These are phyloP conservation scores for Urtica urens DNA, from an alignment of 306 rosid genomes.

Conservation along the genomic window DNA sequence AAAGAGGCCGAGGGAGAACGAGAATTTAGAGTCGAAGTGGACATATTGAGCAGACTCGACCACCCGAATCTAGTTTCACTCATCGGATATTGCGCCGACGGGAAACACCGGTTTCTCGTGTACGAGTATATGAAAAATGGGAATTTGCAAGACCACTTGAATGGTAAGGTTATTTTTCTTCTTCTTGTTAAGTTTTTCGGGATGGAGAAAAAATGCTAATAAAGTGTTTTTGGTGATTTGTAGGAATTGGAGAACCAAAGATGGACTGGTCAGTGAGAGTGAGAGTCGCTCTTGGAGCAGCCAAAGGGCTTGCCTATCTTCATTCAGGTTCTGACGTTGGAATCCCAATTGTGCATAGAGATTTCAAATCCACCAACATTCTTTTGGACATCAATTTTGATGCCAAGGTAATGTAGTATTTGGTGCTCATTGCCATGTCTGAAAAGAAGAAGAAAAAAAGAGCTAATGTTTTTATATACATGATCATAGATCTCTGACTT, in stretches of 20 bases:
- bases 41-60: slow-evolving; percentile 82
- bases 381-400: slow-evolving; percentile 66
- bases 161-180: slow-evolving; percentile 60
- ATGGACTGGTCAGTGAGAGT: slow-evolving; percentile 78
- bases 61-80: slow-evolving; percentile 88
- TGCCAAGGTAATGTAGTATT: slow-evolving; percentile 77
- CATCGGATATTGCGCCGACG: slow-evolving; percentile 94
- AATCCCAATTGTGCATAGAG: slow-evolving; percentile 85
- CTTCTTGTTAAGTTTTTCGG: no score
- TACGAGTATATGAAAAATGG: slow-evolving; percentile 84
- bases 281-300: slow-evolving; percentile 82
- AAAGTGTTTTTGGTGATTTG: no score
- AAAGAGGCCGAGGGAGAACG: slow-evolving; percentile 85
- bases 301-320: slow-evolving; percentile 81
- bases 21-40: slow-evolving; percentile 86
- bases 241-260: slow-evolving; percentile 56
- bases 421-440: no score
- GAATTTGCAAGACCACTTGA: slow-evolving; percentile 84
- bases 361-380: slow-evolving; percentile 80
- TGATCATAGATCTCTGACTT: slow-evolving; percentile 70
- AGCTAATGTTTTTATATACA: not conserved
- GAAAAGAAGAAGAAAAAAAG: no score
- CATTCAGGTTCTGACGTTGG: slow-evolving; percentile 69
- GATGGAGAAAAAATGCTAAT: no score
- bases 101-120: slow-evolving; percentile 82